Evolutionary conservation across 169 alveolate species (phyloP), one percentile per base, ranked within the genome.

Genomic region (Plasmodium relictum): DNA sequence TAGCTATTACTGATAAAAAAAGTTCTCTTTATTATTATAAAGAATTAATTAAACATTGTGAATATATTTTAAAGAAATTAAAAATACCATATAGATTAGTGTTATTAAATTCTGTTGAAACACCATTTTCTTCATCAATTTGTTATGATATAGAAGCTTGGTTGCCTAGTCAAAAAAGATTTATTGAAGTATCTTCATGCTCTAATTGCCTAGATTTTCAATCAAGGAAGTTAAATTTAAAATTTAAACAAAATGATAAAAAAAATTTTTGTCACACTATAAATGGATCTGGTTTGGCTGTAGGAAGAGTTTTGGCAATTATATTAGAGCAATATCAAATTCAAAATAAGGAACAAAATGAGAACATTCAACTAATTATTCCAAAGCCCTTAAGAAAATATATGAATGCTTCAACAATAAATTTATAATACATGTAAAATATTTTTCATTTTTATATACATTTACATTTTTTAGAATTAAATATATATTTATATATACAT

Each of bases 281-380:
- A 3, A 94, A 94, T 88, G 96, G 96, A 8, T 92, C 96, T 8
- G 96, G 95, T 9, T 88, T 94, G 58, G 94, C 96, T 22, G 92
- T 94, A 16, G 96, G 96, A 26, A 88, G 96, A 31, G 91, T 94
- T 20, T 89, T 94, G 39, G 92, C 96, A 14, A 94, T 94, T 18
- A 74, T 94, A 37, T 65, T 94, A 72, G 96, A 94, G 76, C 90
- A 90, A 54, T 86, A 94, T 56, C 94, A 88, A 70, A 41, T 45
- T 8, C 18, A 63, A 22, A 62, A 71, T 48, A 41, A 50, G 12
- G 45, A 85, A 20, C 72, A 62, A 39, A 88, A 89, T 78, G 92
- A 87, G 9, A 54, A 76, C 42, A 65, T 88, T 24, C 85, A 88
- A 78, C 65, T 94, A 39, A 58, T 42, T 4, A 62, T 94, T 7